Evolutionary conservation across 1,139 yeast genomes (phyloP).

Genomic region (Schwanniomyces etchellsii): DNA sequence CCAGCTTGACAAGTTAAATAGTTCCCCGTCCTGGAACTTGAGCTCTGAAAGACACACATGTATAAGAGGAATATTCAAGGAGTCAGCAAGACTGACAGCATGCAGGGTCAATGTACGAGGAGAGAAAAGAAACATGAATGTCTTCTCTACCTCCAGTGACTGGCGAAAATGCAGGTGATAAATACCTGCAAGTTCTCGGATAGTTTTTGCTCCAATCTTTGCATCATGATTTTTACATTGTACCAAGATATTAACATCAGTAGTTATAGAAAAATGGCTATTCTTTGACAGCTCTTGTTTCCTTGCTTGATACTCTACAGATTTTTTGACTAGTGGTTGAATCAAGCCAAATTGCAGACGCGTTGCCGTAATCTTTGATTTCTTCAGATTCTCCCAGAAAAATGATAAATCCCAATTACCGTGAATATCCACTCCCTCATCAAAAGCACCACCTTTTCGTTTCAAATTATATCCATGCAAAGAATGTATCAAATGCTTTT

Average conservation of each 20-base stretch:
- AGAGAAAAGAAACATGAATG: slow-evolving; percentile 42
- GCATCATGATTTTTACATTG: slow-evolving; percentile 53
- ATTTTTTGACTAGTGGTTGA: slow-evolving; percentile 11
- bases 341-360: slow-evolving; percentile 3
- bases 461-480: slow-evolving; percentile 37
- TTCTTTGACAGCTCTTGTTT: not conserved
- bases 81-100: slow-evolving; percentile 52
- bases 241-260: slow-evolving; percentile 35
- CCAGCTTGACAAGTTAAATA: slow-evolving; percentile 38
- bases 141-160: slow-evolving; percentile 13
- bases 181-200: slow-evolving; percentile 58
- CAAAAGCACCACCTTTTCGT: slow-evolving; percentile 62
- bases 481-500: slow-evolving; percentile 37
- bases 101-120: slow-evolving; percentile 58
- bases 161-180: slow-evolving; percentile 39
- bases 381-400: slow-evolving; percentile 13
- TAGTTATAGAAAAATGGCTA: slow-evolving; percentile 14
- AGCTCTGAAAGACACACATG: slow-evolving; percentile 39
- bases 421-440: slow-evolving; percentile 65
- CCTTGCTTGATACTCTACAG: slow-evolving; percentile 11
- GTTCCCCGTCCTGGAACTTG: slow-evolving; percentile 16
- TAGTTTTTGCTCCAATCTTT: slow-evolving; percentile 45
- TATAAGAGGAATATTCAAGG: slow-evolving; percentile 49
- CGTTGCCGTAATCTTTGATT: slow-evolving; percentile 4
- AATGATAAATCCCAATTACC: slow-evolving; percentile 52